Base-by-base conservation (phyloP, 2,329 filamentous ascomycete genomes). In the Xylaria sp. region DNA sequence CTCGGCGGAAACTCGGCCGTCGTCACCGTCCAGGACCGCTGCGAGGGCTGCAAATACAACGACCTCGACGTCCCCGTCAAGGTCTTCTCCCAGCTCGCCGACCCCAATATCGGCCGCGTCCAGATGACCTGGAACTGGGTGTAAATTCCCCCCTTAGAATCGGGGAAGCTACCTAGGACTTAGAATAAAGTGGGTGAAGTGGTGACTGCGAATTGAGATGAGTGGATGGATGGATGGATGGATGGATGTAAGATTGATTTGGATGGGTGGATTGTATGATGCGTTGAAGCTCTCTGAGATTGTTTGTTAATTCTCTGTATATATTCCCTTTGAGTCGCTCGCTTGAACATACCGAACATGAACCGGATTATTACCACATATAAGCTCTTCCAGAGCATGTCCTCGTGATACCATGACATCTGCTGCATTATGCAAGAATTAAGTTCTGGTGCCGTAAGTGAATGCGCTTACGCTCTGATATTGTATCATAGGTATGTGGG, bases 11-110 rank as follows among this genome's bases (percentile, higher is more conserved):
- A 20, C 2, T 53, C 68, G 12, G 28, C 30, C 50, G 32, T 60
- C 56, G 68, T 72, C 61, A 69, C 66, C 30, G 68, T 70, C 57
- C 63, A 50, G 48, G 70, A 72, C 66, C 70, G 70, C 58, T 72
- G 70, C 64, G n/a, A 32, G 12, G 70, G 32, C 59, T 72, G 70
- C 63, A 13, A 52, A 23, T 3, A 12, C 25, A 28, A 58, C 61
- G 70, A 72, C 59, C 53, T 72, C 63, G 70, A 72, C 53, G 70
- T 70, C 34, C 65, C 70, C 53, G 28, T 69, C 23, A 32, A 12
- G 12, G 45, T 70, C 68, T 72, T 72, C 64, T 36, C 45, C 5
- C 7, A 63, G 58, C 61, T 72, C 34, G 68, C 70, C n/a, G 45
- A 65, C 45, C 63, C 63, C 28, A 36, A 20, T 30, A 20, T 28